Percentiles rank a stretch among this genome's conserved stretches.
These are phyloP conservation scores for Ophiocordyceps australis DNA, from an alignment of 2,329 filamentous ascomycete species.

Conservation along the genomic window DNA sequence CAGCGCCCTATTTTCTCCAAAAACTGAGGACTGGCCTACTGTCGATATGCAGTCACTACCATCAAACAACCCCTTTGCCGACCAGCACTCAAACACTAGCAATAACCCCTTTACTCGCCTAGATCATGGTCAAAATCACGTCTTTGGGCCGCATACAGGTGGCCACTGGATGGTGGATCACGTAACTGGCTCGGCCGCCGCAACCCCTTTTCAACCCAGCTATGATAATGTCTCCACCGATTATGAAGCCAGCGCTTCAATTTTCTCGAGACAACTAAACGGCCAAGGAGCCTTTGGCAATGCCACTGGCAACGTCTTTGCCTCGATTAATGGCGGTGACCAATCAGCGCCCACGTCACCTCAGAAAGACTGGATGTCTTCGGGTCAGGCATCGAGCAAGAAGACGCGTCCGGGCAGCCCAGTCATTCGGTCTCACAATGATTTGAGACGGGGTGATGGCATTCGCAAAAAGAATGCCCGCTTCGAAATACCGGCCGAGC, in stretches of 20 bases:
- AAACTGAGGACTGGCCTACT: conserved; percentile 44
- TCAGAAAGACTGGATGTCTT: conserved; percentile 38
- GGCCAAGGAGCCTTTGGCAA: conserved; percentile 36
- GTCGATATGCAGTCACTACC: conserved; percentile 46
- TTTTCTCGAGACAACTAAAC: conserved; percentile 36
- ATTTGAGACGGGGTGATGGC: conserved; percentile 62
- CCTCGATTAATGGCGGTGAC: conserved; percentile 24
- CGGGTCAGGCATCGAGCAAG: conserved; percentile 32
- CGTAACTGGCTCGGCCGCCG: conserved; percentile 48
- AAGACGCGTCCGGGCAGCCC: conserved; percentile 51
- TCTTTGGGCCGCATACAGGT: conserved; percentile 19
- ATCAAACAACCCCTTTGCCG: conserved; percentile 45
- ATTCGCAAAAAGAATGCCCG: conserved; percentile 98
- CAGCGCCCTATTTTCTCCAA: conserved; percentile 41
- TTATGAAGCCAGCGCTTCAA: conserved; percentile 31
- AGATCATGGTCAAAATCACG: conserved; percentile 26
- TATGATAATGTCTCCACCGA: conserved; percentile 30
- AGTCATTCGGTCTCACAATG: conserved; percentile 55
- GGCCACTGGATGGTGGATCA: conserved; percentile 45
- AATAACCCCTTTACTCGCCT: conserved; percentile 53
- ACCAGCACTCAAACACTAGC: conserved; percentile 37
- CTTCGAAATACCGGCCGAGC: conserved; percentile 89
- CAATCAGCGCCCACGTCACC: conserved; percentile 34
- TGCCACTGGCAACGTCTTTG: conserved; percentile 33
- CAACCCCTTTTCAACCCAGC: conserved; percentile 56